These are phyloP conservation scores for Ganoderma meredithae DNA, from an alignment of 1,284 basidiomycete species.

Conservation along the genomic window DNA sequence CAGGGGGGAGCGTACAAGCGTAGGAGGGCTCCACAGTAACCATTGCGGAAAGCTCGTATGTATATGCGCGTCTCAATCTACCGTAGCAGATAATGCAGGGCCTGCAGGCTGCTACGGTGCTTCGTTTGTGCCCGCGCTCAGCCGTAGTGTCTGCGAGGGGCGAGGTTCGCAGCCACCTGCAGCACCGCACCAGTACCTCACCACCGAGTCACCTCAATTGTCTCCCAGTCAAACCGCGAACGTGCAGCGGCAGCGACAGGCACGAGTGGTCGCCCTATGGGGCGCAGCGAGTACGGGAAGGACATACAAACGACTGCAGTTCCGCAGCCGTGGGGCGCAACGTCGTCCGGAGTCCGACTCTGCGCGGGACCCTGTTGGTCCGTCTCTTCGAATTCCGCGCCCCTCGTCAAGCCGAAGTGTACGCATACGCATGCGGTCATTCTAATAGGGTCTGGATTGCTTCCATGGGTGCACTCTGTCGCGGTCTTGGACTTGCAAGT, in stretches of 20 bases:
- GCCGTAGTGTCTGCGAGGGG: neutral
- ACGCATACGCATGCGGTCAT: too few relatives aligned
- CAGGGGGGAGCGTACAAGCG: neutral
- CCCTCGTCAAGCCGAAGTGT: too few relatives aligned
- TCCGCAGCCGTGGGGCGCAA: neutral
- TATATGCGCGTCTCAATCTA: neutral
- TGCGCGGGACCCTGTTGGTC: neutral
- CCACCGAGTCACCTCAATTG: neutral
- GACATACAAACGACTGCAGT: neutral
- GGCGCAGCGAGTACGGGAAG: too few relatives aligned
- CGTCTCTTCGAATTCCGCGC: neutral
- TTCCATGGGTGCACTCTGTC: neutral
- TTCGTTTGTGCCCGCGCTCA: neutral
- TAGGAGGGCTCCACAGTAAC: neutral
- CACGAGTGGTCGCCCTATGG: too few relatives aligned
- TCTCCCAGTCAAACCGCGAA: neutral
- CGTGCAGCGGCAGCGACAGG: neutral
- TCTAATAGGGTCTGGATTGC: too few relatives aligned
- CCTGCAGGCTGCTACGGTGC: neutral
- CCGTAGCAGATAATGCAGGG: neutral
- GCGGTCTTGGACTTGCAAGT: too few relatives aligned
- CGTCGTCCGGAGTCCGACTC: neutral
- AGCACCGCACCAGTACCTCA: neutral
- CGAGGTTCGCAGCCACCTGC: neutral
- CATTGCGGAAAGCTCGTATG: neutral